These are phyloP conservation scores for Penicillium soppii DNA, from an alignment of 495 filamentous ascomycete species.

Conservation along the genomic window DNA sequence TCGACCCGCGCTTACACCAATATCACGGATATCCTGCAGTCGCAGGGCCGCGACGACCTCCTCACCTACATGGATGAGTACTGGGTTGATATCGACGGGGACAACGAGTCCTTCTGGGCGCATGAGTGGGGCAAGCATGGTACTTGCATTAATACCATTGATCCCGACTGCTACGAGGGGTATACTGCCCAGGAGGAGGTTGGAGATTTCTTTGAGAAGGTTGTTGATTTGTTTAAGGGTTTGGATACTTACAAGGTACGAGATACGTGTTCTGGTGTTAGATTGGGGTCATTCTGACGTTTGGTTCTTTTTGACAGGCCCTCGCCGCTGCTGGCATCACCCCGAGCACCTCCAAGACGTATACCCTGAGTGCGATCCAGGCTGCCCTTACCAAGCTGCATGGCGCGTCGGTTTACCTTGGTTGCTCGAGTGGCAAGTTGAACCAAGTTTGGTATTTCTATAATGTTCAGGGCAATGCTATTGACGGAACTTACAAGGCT, in stretches of 20 bases:
- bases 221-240: slow-evolving; percentile 57
- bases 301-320: slow-evolving; percentile 31
- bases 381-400: slow-evolving; percentile 56
- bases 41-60: slow-evolving; percentile 55
- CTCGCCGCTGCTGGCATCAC: slow-evolving; percentile 63
- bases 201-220: slow-evolving; percentile 57
- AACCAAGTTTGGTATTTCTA: slow-evolving; percentile 77
- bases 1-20: slow-evolving; percentile 61
- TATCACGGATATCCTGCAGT: slow-evolving; percentile 61
- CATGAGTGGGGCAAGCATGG: slow-evolving; percentile 85
- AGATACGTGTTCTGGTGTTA: background rate
- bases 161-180: slow-evolving; percentile 67
- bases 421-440: slow-evolving; percentile 57
- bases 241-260: slow-evolving; percentile 60
- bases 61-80: slow-evolving; percentile 70
- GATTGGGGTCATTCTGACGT: background rate
- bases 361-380: slow-evolving; percentile 60
- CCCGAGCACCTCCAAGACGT: slow-evolving; percentile 59
- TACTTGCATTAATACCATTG: slow-evolving; percentile 60
- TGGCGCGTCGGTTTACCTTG: slow-evolving; percentile 60
- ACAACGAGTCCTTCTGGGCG: slow-evolving; percentile 68
- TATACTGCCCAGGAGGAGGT: slow-evolving; percentile 62
- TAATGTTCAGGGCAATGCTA: slow-evolving; percentile 69
- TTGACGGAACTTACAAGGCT: slow-evolving; percentile 66
- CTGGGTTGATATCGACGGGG: slow-evolving; percentile 62